Evolutionary conservation across 371 early-diverging fungal species (phyloP).

Genomic region (Mucor irregularis): DNA sequence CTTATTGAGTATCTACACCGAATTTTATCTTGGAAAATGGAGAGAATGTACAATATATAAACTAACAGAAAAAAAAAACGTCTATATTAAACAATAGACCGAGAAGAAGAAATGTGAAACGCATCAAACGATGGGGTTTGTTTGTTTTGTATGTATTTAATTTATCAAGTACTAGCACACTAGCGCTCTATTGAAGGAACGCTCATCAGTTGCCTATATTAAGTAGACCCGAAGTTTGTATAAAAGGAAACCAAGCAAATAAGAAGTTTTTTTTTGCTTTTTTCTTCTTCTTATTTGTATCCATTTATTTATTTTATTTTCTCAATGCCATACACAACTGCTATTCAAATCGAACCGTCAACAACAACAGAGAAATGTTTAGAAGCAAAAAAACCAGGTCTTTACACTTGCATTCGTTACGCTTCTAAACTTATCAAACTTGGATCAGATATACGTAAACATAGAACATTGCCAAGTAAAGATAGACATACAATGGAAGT

Average conservation of each 20-base stretch:
- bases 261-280: not conserved
- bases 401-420: conserved; percentile 15
- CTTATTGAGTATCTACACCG: too few relatives aligned
- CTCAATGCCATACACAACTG: not conserved
- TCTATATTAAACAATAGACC: too few relatives aligned
- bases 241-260: not conserved
- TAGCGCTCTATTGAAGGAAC: not conserved
- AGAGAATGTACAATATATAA: too few relatives aligned
- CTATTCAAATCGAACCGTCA: not conserved
- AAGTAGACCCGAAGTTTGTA: not conserved
- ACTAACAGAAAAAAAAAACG: too few relatives aligned
- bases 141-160: too few relatives aligned
- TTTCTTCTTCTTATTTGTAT: not conserved
- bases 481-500: not conserved
- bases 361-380: not conserved
- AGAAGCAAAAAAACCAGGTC: conserved; percentile 9
- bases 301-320: not conserved
- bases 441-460: conserved; percentile 9
- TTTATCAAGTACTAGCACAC: too few relatives aligned
- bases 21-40: too few relatives aligned
- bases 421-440: conserved; percentile 17
- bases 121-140: too few relatives aligned
- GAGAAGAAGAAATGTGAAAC: too few relatives aligned
- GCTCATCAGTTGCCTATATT: not conserved
- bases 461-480: conserved; percentile 4